Base-by-base conservation (phyloP, 768 basidiomycete genomes). In the Calocybe gangraenosa region DNA sequence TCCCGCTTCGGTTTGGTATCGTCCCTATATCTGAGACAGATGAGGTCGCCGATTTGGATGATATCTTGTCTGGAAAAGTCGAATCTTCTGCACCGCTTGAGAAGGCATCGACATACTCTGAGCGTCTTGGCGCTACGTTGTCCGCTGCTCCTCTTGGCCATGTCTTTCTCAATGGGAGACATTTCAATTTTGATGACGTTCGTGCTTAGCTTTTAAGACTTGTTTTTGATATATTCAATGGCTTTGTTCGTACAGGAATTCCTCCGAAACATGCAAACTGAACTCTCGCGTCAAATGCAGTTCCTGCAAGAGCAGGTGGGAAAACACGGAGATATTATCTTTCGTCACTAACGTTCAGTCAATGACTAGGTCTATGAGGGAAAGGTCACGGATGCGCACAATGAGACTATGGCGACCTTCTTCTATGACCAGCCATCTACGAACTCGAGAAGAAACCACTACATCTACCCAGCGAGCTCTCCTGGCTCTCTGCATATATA, bases 381-480 rank as follows among this genome's bases (percentile, higher is more conserved):
- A 5, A 62, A 66, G 25, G 58, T 92, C 14, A 71, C 74, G 7
- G 82, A 88, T 36, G 72, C 71, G 1, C 64, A 72, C 32, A 62
- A 63, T 7, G 66, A 67, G 5, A 69, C 73, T 23, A 74, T 89
- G 43, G 65, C 77, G 22, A 84, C 74, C 11, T 92, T 88, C 65
- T 98, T 97, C 67, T 97, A 95, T 58, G 91, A 95, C 55, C 74
- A 93, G 5, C 88, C 93, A 0, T 78, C 78, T 0, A 81, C 89
- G 0, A 71, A 71, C 33, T 68, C 73, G 44, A 74, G 84, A 9
- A 68, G 96, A n/a, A 97, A 92, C 62, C 69, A 65, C 20, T 79
- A 87, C 58, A 82, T 97, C 43, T 79, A 81, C 55, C 80, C 84
- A 0, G 57, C 68, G 7, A 65, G 65, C 11, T 53, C 70, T 3